phyloP scores from a whole-genome alignment of 1,139 yeast genomes.

The Tardiomyces depauwii region DNA sequence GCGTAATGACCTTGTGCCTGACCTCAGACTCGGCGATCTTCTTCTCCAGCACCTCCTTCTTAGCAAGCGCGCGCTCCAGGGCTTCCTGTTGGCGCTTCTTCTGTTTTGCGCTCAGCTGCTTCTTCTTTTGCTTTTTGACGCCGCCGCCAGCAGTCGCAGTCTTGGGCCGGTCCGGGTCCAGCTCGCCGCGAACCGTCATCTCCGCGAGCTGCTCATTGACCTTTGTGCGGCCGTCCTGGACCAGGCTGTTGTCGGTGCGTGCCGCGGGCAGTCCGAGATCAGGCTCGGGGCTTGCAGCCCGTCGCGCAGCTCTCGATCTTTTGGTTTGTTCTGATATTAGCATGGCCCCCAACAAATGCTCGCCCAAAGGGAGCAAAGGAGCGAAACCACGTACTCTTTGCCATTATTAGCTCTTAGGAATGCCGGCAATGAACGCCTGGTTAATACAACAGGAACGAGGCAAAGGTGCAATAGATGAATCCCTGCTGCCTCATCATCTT shows the following conservation, averaged over 20 bases:
- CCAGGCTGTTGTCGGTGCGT: constrained; percentile 1
- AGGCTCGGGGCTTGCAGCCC: constrained; percentile 11
- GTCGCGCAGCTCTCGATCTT: constrained; percentile 20
- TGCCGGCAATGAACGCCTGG: too few species aligned
- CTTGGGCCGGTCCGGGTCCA: constrained; percentile 9
- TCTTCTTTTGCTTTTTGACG: constrained; percentile 3
- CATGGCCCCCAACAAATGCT: background rate
- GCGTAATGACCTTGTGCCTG: constrained; percentile 15
- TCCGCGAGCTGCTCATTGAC: constrained; percentile 23
- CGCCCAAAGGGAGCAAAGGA: too few species aligned
- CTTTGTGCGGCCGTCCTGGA: constrained; percentile 16
- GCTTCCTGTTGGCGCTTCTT: constrained; percentile 17
- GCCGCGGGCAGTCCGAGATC: constrained; percentile 5
- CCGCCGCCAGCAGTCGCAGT: constrained; percentile 4
- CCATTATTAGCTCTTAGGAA: too few species aligned
- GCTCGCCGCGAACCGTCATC: constrained; percentile 17
- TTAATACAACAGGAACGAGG: too few species aligned
- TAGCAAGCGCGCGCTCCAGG: constrained; percentile 16
- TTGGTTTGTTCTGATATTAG: constrained; percentile 8
- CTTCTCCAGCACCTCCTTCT: constrained; percentile 18
- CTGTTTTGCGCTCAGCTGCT: constrained; percentile 13
- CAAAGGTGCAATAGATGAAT: too few species aligned
- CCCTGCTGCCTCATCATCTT: too few species aligned
- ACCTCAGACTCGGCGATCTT: constrained; percentile 18
- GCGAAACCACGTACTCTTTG: too few species aligned